Conservation (phyloP, 2,329 filamentous ascomycete species). For the Epichloe sibirici region DNA sequence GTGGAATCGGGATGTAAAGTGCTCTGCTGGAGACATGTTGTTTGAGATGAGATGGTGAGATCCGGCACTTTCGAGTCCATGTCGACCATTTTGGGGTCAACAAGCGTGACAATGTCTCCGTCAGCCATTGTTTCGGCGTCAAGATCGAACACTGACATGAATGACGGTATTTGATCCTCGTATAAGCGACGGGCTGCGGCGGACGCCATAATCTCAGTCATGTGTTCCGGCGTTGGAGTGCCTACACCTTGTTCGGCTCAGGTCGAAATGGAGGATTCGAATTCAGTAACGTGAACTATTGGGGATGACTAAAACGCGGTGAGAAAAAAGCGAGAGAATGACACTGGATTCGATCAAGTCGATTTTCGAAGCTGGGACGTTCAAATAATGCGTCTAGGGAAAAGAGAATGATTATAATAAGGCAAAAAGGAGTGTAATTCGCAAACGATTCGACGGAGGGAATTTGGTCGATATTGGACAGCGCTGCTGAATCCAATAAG, state of each 20-base stretch:
- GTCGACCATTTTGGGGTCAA: slow-evolving; percentile 40
- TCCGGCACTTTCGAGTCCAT: slow-evolving; percentile 29
- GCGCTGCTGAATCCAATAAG: slow-evolving; percentile 39
- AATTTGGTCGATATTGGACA: slow-evolving; percentile 25
- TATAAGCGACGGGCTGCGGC: slow-evolving; percentile 48
- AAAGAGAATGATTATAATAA: background rate
- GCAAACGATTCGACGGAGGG: slow-evolving; percentile 5
- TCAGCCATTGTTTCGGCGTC: slow-evolving; percentile 44
- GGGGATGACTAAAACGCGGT: background rate
- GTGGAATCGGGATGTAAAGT: slow-evolving; percentile 33
- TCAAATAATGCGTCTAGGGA: background rate
- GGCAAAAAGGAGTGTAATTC: slow-evolving; percentile 7
- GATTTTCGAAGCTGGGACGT: background rate
- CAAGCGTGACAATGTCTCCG: slow-evolving; percentile 39
- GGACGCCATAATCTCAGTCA: slow-evolving; percentile 42
- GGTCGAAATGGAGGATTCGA: background rate
- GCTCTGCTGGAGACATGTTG: slow-evolving; percentile 26
- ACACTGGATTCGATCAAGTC: background rate
- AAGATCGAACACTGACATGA: slow-evolving; percentile 64
- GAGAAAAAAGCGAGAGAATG: background rate
- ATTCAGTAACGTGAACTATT: background rate
- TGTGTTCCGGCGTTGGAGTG: background rate
- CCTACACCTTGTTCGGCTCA: background rate
- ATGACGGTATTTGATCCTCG: slow-evolving; percentile 61
- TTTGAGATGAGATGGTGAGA: slow-evolving; percentile 24